A percentile compares a stretch with the other conserved stretches of the same genome.
These are phyloP conservation scores for Rehmannia glutinosa DNA, from an alignment of 257 asterid species.

Conservation along the genomic window DNA sequence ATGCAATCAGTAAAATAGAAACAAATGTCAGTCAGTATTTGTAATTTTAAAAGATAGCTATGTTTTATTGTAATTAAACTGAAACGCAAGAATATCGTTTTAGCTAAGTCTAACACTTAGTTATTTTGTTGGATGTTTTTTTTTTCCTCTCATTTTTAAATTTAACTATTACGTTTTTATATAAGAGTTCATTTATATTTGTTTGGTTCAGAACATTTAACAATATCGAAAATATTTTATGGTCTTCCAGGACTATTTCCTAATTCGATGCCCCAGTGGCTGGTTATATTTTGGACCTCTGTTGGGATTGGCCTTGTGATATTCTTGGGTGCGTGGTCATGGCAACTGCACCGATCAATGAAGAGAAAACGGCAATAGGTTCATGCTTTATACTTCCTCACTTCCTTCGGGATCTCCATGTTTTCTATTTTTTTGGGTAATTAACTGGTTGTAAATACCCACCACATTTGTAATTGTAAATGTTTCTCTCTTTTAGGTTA, in stretches of 20 bases:
- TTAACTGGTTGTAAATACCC: constrained; percentile 47
- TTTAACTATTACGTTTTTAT: neutral
- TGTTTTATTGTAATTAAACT: too few species aligned
- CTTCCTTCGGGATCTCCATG: constrained; percentile 29
- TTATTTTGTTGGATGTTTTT: too few species aligned
- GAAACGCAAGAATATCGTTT: too few species aligned
- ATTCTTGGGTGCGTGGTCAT: constrained; percentile 73
- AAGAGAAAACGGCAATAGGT: constrained; percentile 57
- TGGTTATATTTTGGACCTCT: constrained; percentile 65
- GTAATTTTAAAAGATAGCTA: too few species aligned
- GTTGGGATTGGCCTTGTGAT: constrained; percentile 45
- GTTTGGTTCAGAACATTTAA: neutral
- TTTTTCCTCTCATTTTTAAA: neutral
- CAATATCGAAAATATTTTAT: neutral
- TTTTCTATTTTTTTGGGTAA: constrained; percentile 23
- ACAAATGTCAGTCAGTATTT: too few species aligned
- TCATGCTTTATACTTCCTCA: neutral
- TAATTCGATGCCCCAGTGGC: constrained; percentile 73
- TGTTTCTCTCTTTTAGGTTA: constrained; percentile 37
- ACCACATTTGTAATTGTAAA: constrained; percentile 46
- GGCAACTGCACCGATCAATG: constrained; percentile 61
- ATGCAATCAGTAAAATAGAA: too few species aligned
- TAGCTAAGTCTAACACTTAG: too few species aligned
- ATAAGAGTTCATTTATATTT: neutral
- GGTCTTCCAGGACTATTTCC: constrained; percentile 63